Conservation (phyloP, 2,329 filamentous ascomycete species). For the Cryoendolithus antarcticus region DNA sequence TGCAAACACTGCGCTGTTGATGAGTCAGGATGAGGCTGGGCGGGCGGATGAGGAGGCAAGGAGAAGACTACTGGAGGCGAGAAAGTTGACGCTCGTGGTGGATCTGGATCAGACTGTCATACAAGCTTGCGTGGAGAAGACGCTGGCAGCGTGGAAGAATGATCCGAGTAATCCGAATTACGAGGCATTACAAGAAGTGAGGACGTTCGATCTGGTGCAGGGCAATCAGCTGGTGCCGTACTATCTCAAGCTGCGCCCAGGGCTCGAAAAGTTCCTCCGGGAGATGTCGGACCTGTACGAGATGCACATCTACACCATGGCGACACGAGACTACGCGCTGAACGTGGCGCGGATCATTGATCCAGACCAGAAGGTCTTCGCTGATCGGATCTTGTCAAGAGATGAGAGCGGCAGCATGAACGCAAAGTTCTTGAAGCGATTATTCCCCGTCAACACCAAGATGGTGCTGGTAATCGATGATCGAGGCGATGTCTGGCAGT, state of each 20-base stretch:
- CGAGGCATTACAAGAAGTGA: conserved; percentile 77
- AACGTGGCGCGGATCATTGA: conserved; percentile 89
- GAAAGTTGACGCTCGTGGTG: conserved; percentile 86
- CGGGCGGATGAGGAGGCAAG: conserved; percentile 79
- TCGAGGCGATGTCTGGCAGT: conserved; percentile 90
- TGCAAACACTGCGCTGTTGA: conserved; percentile 74
- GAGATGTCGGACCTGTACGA: conserved; percentile 74
- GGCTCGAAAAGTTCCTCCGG: conserved; percentile 67
- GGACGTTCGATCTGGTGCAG: conserved; percentile 77
- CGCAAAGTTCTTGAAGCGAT: conserved; percentile 74
- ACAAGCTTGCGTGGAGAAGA: conserved; percentile 93
- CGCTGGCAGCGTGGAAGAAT: conserved; percentile 86
- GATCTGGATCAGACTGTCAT: conserved; percentile 98
- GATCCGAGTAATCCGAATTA: conserved; percentile 85
- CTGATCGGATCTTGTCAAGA: conserved; percentile 86
- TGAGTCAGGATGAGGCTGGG: conserved; percentile 70
- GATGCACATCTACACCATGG: conserved; percentile 98
- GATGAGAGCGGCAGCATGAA: conserved; percentile 93
- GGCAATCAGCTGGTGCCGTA: conserved; percentile 82
- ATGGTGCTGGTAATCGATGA: conserved; percentile 99
- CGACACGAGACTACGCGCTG: conserved; percentile 87
- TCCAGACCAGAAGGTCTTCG: conserved; percentile 77
- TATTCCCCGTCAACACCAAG: conserved; percentile 94
- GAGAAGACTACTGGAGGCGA: conserved; percentile 62
- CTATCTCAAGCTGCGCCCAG: conserved; percentile 94